Percentiles rank a stretch among this genome's conserved stretches.
Evolutionary conservation across 164 flowering plant species (phyloP).

Genomic region (Tetrastigma voinierianum): DNA sequence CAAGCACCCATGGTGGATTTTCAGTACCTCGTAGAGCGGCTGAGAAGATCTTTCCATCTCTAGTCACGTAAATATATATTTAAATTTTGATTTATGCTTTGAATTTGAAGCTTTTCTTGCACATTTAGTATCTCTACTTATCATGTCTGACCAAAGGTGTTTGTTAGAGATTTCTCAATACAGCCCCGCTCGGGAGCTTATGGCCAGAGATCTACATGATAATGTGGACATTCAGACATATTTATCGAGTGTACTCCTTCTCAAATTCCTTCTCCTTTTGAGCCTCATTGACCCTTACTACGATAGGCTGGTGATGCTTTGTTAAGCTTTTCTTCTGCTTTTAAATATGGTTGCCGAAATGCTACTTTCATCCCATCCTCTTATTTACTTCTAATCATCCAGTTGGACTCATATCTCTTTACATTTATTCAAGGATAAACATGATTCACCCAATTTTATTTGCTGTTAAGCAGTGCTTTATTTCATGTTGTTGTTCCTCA

Average conservation of each 20-base stretch:
- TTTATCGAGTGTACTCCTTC: constrained; percentile 72
- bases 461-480: neutral
- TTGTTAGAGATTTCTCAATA: constrained; percentile 79
- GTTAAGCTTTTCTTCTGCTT: neutral
- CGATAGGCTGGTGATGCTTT: neutral
- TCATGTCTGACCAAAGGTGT: constrained; percentile 18
- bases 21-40: constrained; percentile 99
- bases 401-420: neutral
- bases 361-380: too few relatives aligned
- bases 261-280: neutral
- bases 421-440: neutral
- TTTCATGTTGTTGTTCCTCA: neutral
- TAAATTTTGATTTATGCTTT: constrained; percentile 1
- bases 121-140: neutral
- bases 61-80: constrained; percentile 45
- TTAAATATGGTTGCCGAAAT: too few relatives aligned
- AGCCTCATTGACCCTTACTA: neutral
- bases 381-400: too few relatives aligned
- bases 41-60: constrained; percentile 91
- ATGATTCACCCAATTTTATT: neutral
- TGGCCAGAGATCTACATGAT: constrained; percentile 87
- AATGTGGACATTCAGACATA: constrained; percentile 89
- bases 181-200: constrained; percentile 93
- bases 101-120: neutral
- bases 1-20: constrained; percentile 98